These are phyloP conservation scores for Clavulina sp. DNA, from an alignment of 768 basidiomycete genomes.

Conservation along the genomic window DNA sequence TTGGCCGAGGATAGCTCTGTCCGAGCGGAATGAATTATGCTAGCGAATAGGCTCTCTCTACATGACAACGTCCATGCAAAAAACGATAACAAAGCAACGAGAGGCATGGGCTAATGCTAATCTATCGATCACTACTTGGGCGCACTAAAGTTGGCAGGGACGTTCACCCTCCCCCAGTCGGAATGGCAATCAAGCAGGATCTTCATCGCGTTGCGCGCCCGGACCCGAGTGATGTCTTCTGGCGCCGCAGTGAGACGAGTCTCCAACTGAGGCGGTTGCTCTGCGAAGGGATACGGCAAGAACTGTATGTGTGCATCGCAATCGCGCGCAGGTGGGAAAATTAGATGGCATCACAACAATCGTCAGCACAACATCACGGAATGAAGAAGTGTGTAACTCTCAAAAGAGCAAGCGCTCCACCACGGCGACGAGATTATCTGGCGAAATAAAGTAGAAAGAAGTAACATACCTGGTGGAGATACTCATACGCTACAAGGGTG, in stretches of 20 bases:
- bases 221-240: slow-evolving; percentile 64
- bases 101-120: too few species aligned
- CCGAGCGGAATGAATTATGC: too few species aligned
- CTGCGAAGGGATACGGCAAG: slow-evolving; percentile 66
- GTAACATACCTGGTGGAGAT: slow-evolving; percentile 39
- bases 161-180: slow-evolving; percentile 40
- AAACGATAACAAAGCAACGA: too few species aligned
- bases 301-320: slow-evolving; percentile 8
- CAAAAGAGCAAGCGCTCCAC: too few species aligned
- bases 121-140: too few species aligned
- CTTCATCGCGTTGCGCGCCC: slow-evolving; percentile 90
- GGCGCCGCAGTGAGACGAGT: slow-evolving; percentile 39
- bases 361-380: too few species aligned
- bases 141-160: background rate
- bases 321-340: too few species aligned
- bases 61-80: too few species aligned
- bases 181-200: slow-evolving; percentile 79
- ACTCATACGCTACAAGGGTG: slow-evolving; percentile 67
- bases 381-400: too few species aligned
- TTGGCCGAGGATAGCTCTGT: too few species aligned
- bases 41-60: too few species aligned
- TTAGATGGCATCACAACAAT: too few species aligned
- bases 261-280: slow-evolving; percentile 39
- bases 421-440: background rate
- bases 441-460: slow-evolving; percentile 7